Conservation (phyloP, 257 asterid genomes). For the Salvia rosmarinus region DNA sequence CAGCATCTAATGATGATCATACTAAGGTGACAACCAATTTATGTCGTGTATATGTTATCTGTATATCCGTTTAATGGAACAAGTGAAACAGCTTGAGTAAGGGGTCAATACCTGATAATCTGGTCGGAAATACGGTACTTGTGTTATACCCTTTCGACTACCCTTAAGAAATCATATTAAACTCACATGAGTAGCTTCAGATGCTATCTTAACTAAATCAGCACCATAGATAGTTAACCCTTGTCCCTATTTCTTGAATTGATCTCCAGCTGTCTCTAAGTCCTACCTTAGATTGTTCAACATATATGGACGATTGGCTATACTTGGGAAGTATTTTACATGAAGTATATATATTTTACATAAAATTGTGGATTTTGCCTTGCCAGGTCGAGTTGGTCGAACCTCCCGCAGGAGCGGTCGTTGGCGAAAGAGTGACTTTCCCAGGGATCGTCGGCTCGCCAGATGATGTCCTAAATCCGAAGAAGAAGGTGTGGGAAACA, state of each 20-base stretch:
- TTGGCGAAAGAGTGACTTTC: slow-evolving; percentile 80
- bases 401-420: slow-evolving; percentile 72
- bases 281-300: not conserved
- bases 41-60: not conserved
- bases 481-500: slow-evolving; percentile 95
- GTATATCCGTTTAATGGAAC: slow-evolving; percentile 10
- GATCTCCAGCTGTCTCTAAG: not conserved
- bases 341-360: not conserved
- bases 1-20: slow-evolving; percentile 79
- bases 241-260: not conserved
- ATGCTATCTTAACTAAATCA: not conserved
- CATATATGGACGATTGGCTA: not conserved
- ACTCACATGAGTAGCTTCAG: not conserved
- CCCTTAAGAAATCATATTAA: not conserved
- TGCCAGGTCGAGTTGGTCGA: slow-evolving; percentile 88
- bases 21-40: slow-evolving; percentile 56
- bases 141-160: not conserved
- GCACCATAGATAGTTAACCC: not conserved
- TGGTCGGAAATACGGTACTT: not conserved
- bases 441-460: slow-evolving; percentile 72
- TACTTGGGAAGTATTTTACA: not conserved
- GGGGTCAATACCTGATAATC: not conserved
- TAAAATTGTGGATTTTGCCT: slow-evolving; percentile 17
- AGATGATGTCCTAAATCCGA: slow-evolving; percentile 78
- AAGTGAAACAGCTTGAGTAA: not conserved